Evolutionary conservation across 306 rosid genomes (phyloP), one percentile per base, ranked within the genome.

Genomic region (Malus asiatica): DNA sequence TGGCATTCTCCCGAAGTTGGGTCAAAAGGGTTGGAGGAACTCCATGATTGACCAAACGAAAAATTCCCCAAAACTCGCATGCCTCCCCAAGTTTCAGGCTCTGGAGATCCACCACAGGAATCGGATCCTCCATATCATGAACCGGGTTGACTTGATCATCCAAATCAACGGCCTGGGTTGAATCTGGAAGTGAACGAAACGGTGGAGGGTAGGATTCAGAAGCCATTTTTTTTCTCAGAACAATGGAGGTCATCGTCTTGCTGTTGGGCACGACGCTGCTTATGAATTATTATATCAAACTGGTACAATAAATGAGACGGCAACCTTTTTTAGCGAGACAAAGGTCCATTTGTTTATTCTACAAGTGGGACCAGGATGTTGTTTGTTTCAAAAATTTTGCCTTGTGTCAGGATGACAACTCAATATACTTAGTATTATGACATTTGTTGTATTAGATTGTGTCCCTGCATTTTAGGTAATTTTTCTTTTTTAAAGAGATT

Each of bases 31-130:
- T 78, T 27, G 70, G 23, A n/a, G 97, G 97, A 76, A 91, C 65
- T 1, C 86, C 97, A 66, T 91, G 97, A 82, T 88, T 88, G 11
- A 89, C 85, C 93, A 91, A 79, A 70, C 93, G 94, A 59, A 91
- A 88, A 12, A 80, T 5, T 4, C 97, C 95, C 95, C 95, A 91
- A 33, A 82, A 73, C 72, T 80, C 77, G 70, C 95, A 86, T 46
- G 89, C 93, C 66, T 86, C 86, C 2, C 72, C 58, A 10, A 18
- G 71, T 45, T 53, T 58, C 19, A 86, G 78, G 77, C 61, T 19
- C 35, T 79, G 66, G 18, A 89, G 87, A 81, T 91, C 95, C 70
- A 91, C 81, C 11, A 68, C 66, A 1, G 97, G 95, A 3, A 91
- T 55, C 0, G 79, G 82, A 74, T 84, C 88, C 30, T 62, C 68